phyloP scores from a whole-genome alignment of 192 early-diverging fungal species.

The Coemansia reversa region DNA sequence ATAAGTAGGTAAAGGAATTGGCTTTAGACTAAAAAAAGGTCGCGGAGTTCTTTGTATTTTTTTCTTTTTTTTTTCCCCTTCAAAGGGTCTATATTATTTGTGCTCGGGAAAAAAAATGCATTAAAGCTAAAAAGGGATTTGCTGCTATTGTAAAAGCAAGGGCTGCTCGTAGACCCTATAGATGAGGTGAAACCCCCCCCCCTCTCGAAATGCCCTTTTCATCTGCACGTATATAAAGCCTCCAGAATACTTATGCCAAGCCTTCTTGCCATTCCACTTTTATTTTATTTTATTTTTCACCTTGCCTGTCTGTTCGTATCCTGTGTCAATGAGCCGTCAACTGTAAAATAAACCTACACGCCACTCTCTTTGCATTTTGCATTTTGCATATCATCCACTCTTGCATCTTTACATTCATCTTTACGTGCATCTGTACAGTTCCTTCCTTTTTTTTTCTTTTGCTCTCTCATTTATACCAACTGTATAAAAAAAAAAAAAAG shows the following conservation, averaged over 20 bases:
- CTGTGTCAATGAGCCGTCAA: not conserved
- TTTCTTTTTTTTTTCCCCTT: not conserved
- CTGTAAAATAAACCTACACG: conserved; percentile 1
- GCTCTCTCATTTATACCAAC: not conserved
- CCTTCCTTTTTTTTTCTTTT: not conserved
- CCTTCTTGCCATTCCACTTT: not conserved
- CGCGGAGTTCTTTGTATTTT: not conserved
- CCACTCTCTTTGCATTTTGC: not conserved
- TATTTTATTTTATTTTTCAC: conserved; percentile 4
- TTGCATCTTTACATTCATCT: conserved; percentile 2
- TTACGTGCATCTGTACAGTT: not conserved
- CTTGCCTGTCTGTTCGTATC: not conserved
- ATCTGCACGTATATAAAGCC: conserved; percentile 11
- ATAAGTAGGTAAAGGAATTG: not conserved
- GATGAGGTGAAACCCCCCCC: not conserved
- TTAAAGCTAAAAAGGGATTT: not conserved
- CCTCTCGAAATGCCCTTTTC: conserved; percentile 8
- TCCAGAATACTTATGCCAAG: not conserved
- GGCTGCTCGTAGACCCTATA: not conserved
- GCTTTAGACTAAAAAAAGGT: not conserved
- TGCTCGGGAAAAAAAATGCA: not conserved
- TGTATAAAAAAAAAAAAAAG: conserved; percentile 9
- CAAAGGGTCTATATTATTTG: not conserved
- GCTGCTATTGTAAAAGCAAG: not conserved
- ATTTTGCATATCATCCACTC: conserved; percentile 1